Evolutionary conservation across 768 basidiomycete species (phyloP), one percentile per base, ranked within the genome.

Genomic region (Mycena epipterygia): DNA sequence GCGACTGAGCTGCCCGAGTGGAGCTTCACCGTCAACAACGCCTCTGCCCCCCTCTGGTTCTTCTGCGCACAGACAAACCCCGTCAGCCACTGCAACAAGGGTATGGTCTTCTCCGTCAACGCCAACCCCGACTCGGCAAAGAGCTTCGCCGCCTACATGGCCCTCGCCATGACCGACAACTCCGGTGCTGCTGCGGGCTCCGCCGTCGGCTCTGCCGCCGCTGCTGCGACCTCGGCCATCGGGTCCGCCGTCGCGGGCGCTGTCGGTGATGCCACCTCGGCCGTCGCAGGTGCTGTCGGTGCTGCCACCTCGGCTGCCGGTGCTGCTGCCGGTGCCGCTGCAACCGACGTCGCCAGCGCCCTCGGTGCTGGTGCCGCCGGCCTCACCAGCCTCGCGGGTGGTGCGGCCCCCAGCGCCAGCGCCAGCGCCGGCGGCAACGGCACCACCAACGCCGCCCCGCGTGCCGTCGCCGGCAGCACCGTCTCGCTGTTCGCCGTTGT

Each of bases 81-180:
- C 27, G 56, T 46, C 65, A 86, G 81, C 67, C 88, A 89, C 77
- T 91, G 90, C 76, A 67, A 80, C 35, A 30, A 53, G 7, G 89
- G 89, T 72, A 90, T 90, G 89, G 90, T 91, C 53, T 90, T 91
- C 78, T 86, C 89, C 27, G 78, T 90, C 33, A 90, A 90, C 76
- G 68, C 84, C 87, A 16, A 85, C 83, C 30, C 27, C 12, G 35
- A 32, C 42, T 25, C 48, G 7, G 76, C 79, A 25, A 88, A 87
- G 81, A 83, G 78, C 56, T 89, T 87, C 70, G 82, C 75, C 1
- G 79, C 78, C 27, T 91, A 87, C 86, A 83, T 86, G 81, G 84
- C 69, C 6, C 39, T 44, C 53, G 48, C 66, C 27, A 62, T 37
- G 64, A 51, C 13, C 48, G 25, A 4, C 49, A 49, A 68, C 58